These are phyloP conservation scores for Capsicum pubescens DNA, from an alignment of 257 asterid species.

Conservation along the genomic window DNA sequence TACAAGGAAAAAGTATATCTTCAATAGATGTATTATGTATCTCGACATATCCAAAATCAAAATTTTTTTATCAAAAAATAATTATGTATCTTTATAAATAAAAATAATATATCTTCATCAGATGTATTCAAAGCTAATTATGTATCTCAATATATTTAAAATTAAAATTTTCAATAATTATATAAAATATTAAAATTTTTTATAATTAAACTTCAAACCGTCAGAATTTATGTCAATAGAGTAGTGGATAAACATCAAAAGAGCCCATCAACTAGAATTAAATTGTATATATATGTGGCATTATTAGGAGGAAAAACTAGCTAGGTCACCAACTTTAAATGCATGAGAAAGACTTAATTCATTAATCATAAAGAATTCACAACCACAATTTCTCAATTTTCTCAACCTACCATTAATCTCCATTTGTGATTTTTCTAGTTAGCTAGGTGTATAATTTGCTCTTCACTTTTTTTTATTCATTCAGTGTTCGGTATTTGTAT, in stretches of 20 bases:
- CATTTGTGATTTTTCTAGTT: neutral
- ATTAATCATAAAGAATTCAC: slow-evolving; percentile 34
- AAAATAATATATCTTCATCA: no score
- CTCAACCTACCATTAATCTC: slow-evolving; percentile 21
- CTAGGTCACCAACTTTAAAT: slow-evolving; percentile 22
- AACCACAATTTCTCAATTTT: slow-evolving; percentile 34
- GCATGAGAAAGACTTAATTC: slow-evolving; percentile 34
- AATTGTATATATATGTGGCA: neutral
- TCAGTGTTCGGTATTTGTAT: no score
- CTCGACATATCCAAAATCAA: no score
- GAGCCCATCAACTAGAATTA: neutral
- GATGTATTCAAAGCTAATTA: no score
- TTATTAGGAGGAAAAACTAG: neutral
- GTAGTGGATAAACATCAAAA: slow-evolving; percentile 3
- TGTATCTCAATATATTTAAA: no score
- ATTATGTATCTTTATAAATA: no score
- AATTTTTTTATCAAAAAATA: no score
- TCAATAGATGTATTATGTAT: no score
- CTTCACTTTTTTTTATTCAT: slow-evolving; percentile 1
- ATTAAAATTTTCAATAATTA: no score
- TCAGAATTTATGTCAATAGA: neutral
- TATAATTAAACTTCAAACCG: no score
- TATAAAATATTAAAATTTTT: no score
- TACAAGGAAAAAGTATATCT: no score
- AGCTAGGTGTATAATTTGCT: neutral